These are phyloP conservation scores for Wickerhamiella slavikovae DNA, from an alignment of 805 yeast species.

Conservation along the genomic window DNA sequence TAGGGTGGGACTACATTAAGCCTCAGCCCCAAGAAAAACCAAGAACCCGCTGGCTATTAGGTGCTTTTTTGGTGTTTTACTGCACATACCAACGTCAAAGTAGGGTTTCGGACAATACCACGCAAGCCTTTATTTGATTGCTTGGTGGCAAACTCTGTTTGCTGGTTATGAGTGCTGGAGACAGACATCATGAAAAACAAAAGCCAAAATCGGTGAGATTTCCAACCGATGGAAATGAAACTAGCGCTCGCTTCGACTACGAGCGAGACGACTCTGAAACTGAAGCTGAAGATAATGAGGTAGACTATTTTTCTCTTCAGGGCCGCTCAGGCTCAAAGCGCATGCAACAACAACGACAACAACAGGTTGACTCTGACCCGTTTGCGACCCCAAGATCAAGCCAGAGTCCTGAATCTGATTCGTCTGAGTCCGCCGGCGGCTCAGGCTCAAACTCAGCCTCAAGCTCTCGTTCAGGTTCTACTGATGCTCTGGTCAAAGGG, in stretches of 20 bases:
- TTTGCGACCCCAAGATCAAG: not conserved
- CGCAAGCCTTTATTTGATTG: too few species aligned
- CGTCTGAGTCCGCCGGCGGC: not conserved
- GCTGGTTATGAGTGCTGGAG: too few species aligned
- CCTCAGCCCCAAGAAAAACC: too few species aligned
- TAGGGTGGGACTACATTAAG: too few species aligned
- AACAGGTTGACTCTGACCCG: not conserved
- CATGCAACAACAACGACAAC: not conserved
- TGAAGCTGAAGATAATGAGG: constrained; percentile 1
- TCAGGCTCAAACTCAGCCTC: too few species aligned
- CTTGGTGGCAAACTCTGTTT: too few species aligned
- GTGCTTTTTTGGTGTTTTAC: too few species aligned
- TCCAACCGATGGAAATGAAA: constrained; percentile 1
- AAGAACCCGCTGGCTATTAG: too few species aligned
- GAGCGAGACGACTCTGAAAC: constrained; percentile 4
- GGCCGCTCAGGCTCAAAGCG: not conserved
- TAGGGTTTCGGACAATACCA: too few species aligned
- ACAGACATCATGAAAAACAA: too few species aligned
- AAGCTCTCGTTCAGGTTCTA: too few species aligned
- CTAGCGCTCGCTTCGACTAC: not conserved
- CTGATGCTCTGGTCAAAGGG: not conserved
- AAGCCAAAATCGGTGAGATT: constrained; percentile 3
- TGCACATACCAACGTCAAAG: too few species aligned
- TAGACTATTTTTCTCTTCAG: not conserved
- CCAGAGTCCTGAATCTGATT: not conserved